Evolutionary conservation across 495 filamentous ascomycete species (phyloP).

Genomic region (Aspergillus baeticus): DNA sequence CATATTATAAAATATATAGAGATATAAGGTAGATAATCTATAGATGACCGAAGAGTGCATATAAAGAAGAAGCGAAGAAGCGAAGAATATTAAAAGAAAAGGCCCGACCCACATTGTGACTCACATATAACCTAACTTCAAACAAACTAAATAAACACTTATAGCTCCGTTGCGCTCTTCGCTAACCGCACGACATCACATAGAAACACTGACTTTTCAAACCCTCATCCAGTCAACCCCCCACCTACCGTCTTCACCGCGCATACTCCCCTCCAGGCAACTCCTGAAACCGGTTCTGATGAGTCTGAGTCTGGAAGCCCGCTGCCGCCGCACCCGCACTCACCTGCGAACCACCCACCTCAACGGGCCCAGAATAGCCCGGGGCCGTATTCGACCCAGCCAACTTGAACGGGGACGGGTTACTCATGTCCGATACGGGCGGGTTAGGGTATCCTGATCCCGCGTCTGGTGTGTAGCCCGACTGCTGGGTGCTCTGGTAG

Average conservation of each 20-base stretch:
- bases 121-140: not conserved
- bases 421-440: not conserved
- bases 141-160: no score
- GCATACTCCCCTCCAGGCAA: not conserved
- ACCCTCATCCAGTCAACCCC: no score
- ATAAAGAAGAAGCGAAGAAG: no score
- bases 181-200: no score
- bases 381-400: not conserved
- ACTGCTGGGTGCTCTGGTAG: not conserved
- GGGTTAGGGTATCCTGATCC: not conserved
- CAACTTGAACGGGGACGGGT: slow-evolving; percentile 4
- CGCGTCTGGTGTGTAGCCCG: no score
- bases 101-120: no score
- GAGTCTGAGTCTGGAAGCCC: not conserved
- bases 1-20: no score
- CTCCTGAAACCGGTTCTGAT: slow-evolving; percentile 6
- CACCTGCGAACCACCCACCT: not conserved
- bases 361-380: not conserved
- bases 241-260: not conserved
- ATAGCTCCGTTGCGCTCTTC: no score
- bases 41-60: no score
- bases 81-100: no score
- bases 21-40: no score
- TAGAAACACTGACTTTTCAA: no score
- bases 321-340: not conserved